Evolutionary conservation across 2,329 filamentous ascomycete species (phyloP).

Genomic region (Fusarium avenaceum): DNA sequence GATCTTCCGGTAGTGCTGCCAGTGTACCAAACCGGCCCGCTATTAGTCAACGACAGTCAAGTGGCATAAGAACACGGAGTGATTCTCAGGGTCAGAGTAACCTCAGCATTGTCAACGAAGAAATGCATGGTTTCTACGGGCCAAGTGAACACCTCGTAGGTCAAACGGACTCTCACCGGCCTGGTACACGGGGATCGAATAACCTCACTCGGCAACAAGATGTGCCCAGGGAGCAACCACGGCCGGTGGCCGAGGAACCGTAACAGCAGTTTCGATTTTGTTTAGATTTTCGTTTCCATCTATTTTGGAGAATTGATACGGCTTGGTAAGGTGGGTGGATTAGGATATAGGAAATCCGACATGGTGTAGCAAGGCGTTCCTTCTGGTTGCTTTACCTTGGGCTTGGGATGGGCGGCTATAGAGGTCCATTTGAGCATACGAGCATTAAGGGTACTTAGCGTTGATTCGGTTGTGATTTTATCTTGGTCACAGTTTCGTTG

Average conservation of each 20-base stretch:
- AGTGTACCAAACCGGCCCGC: slow-evolving; percentile 43
- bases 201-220: not conserved
- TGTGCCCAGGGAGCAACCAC: not conserved
- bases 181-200: slow-evolving; percentile 32
- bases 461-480: not conserved
- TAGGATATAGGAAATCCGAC: slow-evolving; percentile 7
- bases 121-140: slow-evolving; percentile 65
- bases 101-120: slow-evolving; percentile 58
- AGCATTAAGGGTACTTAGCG: not conserved
- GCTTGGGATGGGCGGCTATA: not conserved
- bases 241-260: slow-evolving; percentile 4
- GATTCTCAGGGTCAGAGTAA: slow-evolving; percentile 43
- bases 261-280: not conserved
- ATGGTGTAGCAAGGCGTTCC: slow-evolving; percentile 33
- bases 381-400: not conserved
- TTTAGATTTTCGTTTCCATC: not conserved
- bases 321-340: slow-evolving; percentile 4
- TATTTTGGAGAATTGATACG: not conserved
- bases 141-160: slow-evolving; percentile 57
- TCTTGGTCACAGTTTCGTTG: not conserved
- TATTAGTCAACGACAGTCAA: slow-evolving; percentile 47
- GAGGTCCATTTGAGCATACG: slow-evolving; percentile 13
- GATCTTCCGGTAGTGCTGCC: slow-evolving; percentile 47
- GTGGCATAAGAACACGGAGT: slow-evolving; percentile 46
- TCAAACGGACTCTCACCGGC: slow-evolving; percentile 54